Evolutionary conservation across 2,329 filamentous ascomycete species (phyloP).

Genomic region (Calonectria leucothoes): DNA sequence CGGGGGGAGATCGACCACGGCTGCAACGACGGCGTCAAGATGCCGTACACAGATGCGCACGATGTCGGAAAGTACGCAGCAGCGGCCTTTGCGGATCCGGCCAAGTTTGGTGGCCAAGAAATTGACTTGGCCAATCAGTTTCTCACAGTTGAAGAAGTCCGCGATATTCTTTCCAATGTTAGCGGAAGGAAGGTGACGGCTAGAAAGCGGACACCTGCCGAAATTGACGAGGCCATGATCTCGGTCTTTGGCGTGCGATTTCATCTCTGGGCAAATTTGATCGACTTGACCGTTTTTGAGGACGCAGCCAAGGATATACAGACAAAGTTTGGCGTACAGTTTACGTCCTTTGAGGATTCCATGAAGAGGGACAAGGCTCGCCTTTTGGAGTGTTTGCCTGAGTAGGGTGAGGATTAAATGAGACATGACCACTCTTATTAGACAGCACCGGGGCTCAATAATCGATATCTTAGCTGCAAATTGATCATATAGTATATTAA

Average conservation of each 20-base stretch:
- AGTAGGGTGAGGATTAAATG: too few relatives aligned
- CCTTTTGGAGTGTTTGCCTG: slow-evolving; percentile 23
- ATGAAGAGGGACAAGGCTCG: slow-evolving; percentile 24
- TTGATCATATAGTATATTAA: too few relatives aligned
- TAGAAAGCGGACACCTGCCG: slow-evolving; percentile 27
- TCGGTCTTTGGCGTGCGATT: slow-evolving; percentile 23
- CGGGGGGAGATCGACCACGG: slow-evolving; percentile 44
- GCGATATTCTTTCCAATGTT: slow-evolving; percentile 43
- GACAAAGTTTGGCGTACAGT: slow-evolving; percentile 24
- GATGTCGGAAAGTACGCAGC: slow-evolving; percentile 49
- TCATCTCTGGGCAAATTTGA: slow-evolving; percentile 28
- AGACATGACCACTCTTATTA: background rate
- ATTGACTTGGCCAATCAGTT: slow-evolving; percentile 45
- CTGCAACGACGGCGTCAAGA: slow-evolving; percentile 29
- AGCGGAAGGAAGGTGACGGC: slow-evolving; percentile 44
- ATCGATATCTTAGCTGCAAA: too few relatives aligned
- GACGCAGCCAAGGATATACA: background rate
- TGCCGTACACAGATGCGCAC: background rate
- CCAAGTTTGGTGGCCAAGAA: slow-evolving; percentile 44
- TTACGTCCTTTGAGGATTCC: slow-evolving; percentile 24
- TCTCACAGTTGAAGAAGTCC: slow-evolving; percentile 44
- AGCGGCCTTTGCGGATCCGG: slow-evolving; percentile 45
- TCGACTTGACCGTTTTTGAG: background rate
- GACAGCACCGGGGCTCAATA: too few relatives aligned
- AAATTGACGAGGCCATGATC: slow-evolving; percentile 14